These are phyloP conservation scores for Podila epigama DNA, from an alignment of 192 early-diverging fungal species.

Conservation along the genomic window DNA sequence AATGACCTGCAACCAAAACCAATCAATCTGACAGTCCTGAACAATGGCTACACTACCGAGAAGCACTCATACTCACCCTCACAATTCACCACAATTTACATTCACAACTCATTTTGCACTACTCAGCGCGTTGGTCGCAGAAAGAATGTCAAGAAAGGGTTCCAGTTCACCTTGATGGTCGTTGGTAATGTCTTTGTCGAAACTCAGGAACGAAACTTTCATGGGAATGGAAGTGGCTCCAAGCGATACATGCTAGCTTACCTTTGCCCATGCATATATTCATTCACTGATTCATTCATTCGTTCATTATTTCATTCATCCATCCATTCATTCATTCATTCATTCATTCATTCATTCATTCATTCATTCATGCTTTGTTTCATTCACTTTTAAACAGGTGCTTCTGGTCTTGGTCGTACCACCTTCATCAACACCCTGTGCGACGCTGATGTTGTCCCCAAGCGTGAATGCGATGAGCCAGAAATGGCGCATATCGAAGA, in stretches of 20 bases:
- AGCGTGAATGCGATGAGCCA: constrained; percentile 69
- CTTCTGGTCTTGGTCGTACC: constrained; percentile 94
- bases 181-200: too few species aligned
- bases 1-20: too few species aligned
- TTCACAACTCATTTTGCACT: neutral
- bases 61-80: neutral
- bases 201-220: too few species aligned
- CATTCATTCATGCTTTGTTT: neutral
- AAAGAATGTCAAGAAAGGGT: constrained; percentile 96
- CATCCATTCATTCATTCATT: neutral
- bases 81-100: neutral
- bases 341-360: neutral
- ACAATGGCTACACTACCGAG: too few species aligned
- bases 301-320: neutral
- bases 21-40: too few species aligned
- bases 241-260: too few species aligned
- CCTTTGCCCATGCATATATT: too few species aligned
- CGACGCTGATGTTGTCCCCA: constrained; percentile 75
- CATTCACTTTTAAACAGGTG: constrained; percentile 57
- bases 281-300: too few species aligned
- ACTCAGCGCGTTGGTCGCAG: constrained; percentile 51
- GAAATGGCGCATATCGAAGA: constrained; percentile 83
- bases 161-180: constrained; percentile 97
- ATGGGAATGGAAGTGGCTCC: too few species aligned
- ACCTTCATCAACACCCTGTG: constrained; percentile 99